Conservation (phyloP, 495 filamentous ascomycete genomes). For the Aspergillus sclerotiicarbonarius region DNA sequence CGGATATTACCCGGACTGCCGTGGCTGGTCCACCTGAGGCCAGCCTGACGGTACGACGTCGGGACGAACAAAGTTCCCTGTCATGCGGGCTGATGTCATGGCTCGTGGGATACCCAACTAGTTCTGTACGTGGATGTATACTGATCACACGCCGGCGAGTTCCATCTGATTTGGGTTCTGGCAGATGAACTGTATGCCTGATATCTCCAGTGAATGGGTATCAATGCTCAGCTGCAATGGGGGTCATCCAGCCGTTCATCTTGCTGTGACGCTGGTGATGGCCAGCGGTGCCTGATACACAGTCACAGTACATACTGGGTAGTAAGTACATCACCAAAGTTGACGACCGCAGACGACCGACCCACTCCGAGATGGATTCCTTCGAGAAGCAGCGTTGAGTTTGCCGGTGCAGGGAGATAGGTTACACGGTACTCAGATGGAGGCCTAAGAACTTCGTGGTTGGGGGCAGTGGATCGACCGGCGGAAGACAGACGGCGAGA, state of each 20-base stretch:
- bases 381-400: conserved; percentile 1
- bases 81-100: conserved; percentile 6
- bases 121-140: neutral
- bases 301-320: neutral
- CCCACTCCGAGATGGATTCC: neutral
- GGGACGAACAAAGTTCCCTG: conserved; percentile 3
- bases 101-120: neutral
- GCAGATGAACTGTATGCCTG: neutral
- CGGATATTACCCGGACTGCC: neutral
- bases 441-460: conserved; percentile 2
- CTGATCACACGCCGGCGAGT: conserved; percentile 4
- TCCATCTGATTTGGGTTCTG: neutral
- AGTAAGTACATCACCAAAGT: neutral
- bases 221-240: neutral
- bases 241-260: no score
- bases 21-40: neutral
- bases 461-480: conserved; percentile 1
- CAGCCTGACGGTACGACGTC: conserved; percentile 3
- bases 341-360: neutral
- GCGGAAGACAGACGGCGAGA: neutral
- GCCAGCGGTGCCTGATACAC: no score
- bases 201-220: neutral
- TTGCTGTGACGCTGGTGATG: no score
- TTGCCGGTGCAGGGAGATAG: neutral
- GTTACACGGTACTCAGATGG: neutral